Evolutionary conservation across 805 yeast genomes (phyloP), one percentile per base, ranked within the genome.

Genomic region (Candida schatavii): DNA sequence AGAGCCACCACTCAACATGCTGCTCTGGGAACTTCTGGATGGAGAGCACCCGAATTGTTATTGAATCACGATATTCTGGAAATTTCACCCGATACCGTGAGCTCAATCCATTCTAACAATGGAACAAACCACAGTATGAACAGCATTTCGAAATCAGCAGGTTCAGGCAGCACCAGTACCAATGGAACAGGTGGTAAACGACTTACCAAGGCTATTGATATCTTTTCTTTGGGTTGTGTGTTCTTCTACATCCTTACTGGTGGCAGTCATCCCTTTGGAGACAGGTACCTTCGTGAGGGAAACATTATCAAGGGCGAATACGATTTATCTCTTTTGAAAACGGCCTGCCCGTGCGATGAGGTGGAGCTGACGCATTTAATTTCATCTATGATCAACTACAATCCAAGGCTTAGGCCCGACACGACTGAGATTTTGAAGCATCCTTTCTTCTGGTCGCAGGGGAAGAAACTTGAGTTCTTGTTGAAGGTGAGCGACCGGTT

Each of bases 201-300:
- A 40, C 70, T 89, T 30, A 90, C 97, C 0, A 77, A 90, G 48
- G 89, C 96, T 0, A 86, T 93, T 41, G 99, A 93, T 62, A 85
- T 93, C 3, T 93, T 93, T 57, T 87, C 97, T 0, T 68, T 91
- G 46, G 99, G 99, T 0, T 93, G 99, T 64, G 90, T 93, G 0
- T 93, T 88, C 56, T 91, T 78, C 58, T 93, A 89, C 55, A 84
- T 90, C 30, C 64, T 93, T 28, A 75, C 96, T 0, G 78, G 78
- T 13, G 98, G 99, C 0, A 57, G 62, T 6, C 99, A 93, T 69
- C 99, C 99, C 4, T 93, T 87, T 68, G 99, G 99, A n/a, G 93
- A 86, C 54, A 70, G 88, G 36, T 88, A 88, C 54, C 59, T 83
- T 52, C 74, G 99, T 41, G 98, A 93, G 55, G 93, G 86, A 10